Evolutionary conservation across 2,329 filamentous ascomycete species (phyloP).

Genomic region (Ceratocystiopsis brevicomis): DNA sequence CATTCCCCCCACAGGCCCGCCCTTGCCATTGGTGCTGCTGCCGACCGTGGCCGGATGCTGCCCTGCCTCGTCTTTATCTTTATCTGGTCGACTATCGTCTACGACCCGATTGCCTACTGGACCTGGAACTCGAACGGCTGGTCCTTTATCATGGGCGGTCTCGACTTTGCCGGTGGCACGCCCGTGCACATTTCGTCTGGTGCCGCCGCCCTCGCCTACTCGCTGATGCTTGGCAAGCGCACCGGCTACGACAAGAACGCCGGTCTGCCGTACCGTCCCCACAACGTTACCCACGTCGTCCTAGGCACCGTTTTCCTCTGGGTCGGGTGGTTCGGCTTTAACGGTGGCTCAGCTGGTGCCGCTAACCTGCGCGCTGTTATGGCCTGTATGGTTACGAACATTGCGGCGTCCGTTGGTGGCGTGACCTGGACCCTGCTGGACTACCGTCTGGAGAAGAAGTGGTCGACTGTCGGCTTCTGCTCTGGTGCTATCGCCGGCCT

Average conservation of each 20-base stretch:
- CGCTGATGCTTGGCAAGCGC: constrained; percentile 75
- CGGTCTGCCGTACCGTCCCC: constrained; percentile 77
- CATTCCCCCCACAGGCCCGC: constrained; percentile 2
- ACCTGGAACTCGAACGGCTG: constrained; percentile 77
- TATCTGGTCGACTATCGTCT: constrained; percentile 75
- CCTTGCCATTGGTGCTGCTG: constrained; percentile 35
- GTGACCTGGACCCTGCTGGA: constrained; percentile 82
- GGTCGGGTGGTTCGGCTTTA: constrained; percentile 95
- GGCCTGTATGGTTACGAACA: constrained; percentile 71
- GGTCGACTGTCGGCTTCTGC: constrained; percentile 86
- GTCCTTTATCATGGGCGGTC: constrained; percentile 59
- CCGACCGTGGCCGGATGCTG: constrained; percentile 73
- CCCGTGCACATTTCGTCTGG: constrained; percentile 80
- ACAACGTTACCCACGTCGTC: constrained; percentile 85
- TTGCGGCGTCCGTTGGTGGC: constrained; percentile 67
- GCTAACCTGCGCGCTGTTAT: constrained; percentile 74
- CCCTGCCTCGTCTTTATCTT: constrained; percentile 87
- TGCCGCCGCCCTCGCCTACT: constrained; percentile 69
- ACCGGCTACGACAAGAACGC: constrained; percentile 61
- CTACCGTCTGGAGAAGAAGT: constrained; percentile 76
- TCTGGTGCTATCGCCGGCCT: constrained; percentile 75
- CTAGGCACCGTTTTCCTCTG: constrained; percentile 86
- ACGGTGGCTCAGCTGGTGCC: constrained; percentile 62
- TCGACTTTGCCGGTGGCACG: constrained; percentile 80
- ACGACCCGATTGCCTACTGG: constrained; percentile 89